Conservation (phyloP, 352 stramenopile genomes). For the Phytophthora capsici region DNA sequence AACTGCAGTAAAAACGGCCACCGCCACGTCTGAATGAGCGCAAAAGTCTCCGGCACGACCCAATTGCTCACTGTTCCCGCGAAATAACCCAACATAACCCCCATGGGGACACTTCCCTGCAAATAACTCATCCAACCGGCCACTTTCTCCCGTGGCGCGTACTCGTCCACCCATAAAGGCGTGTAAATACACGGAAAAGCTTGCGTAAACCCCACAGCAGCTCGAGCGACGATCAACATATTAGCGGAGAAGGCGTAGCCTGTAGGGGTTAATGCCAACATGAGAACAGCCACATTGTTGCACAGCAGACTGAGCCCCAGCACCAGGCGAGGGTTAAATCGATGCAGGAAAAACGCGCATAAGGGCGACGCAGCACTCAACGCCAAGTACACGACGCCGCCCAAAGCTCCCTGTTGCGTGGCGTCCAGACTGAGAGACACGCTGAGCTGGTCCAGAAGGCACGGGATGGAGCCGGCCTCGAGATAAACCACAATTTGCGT, state of each 20-base stretch:
- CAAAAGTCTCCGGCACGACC: constrained; percentile 73
- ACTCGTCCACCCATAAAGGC: constrained; percentile 87
- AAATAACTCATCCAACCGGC: constrained; percentile 88
- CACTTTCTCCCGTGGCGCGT: constrained; percentile 76
- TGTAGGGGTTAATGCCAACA: constrained; percentile 77
- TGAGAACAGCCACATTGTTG: constrained; percentile 79
- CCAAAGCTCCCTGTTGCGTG: constrained; percentile 78
- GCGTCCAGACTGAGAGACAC: constrained; percentile 72
- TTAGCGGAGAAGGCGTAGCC: constrained; percentile 71
- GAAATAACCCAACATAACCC: constrained; percentile 89
- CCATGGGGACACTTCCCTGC: constrained; percentile 83
- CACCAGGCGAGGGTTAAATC: constrained; percentile 69
- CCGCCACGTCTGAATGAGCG: constrained; percentile 76
- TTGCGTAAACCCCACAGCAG: constrained; percentile 83
- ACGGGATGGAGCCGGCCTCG: constrained; percentile 83
- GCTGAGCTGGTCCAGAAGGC: constrained; percentile 79
- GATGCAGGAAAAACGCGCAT: constrained; percentile 77
- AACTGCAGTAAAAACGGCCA: constrained; percentile 90
- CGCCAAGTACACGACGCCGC: constrained; percentile 81
- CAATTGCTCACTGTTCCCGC: constrained; percentile 83
- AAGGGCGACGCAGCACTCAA: constrained; percentile 78
- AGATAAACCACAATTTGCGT: constrained; percentile 87
- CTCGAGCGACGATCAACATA: constrained; percentile 74
- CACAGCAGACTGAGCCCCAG: constrained; percentile 73
- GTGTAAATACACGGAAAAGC: constrained; percentile 87